Conservation (phyloP, 2,329 filamentous ascomycete genomes). For the Exophiala sp. region DNA sequence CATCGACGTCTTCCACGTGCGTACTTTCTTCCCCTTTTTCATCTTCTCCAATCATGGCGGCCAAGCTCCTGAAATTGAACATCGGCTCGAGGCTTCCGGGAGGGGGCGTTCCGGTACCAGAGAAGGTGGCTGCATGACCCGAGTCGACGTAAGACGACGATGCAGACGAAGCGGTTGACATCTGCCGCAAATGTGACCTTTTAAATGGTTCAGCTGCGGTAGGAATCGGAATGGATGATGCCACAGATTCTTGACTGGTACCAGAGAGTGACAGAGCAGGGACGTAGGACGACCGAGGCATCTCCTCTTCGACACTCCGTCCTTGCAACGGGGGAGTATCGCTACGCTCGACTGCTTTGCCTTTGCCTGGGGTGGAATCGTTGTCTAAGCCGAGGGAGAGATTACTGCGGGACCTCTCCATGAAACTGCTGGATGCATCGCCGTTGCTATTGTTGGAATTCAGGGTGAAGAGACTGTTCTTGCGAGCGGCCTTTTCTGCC, state of each 20-base stretch:
- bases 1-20: slow-evolving; percentile 35
- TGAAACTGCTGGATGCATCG: slow-evolving; percentile 39
- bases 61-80: slow-evolving; percentile 86
- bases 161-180: slow-evolving; percentile 80
- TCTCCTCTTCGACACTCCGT: slow-evolving; percentile 16
- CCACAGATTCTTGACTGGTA: slow-evolving; percentile 28
- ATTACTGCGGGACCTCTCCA: slow-evolving; percentile 35
- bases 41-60: slow-evolving; percentile 70
- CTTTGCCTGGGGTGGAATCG: slow-evolving; percentile 48
- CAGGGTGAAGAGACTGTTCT: slow-evolving; percentile 48
- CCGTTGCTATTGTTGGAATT: slow-evolving; percentile 58
- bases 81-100: slow-evolving; percentile 59
- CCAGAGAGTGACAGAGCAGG: slow-evolving; percentile 22
- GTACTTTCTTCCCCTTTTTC: slow-evolving; percentile 42
- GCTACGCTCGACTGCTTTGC: slow-evolving; percentile 61
- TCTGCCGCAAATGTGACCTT: slow-evolving; percentile 68
- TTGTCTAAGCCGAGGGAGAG: slow-evolving; percentile 37
- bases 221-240: slow-evolving; percentile 29
- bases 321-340: slow-evolving; percentile 21
- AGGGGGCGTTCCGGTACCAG: slow-evolving; percentile 39
- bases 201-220: slow-evolving; percentile 49
- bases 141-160: slow-evolving; percentile 71
- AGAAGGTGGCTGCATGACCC: slow-evolving; percentile 39
- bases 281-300: slow-evolving; percentile 14
- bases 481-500: slow-evolving; percentile 61